Conservation (phyloP, 2,329 filamentous ascomycete species). For the Monilinia vaccinii-corymbosi region DNA sequence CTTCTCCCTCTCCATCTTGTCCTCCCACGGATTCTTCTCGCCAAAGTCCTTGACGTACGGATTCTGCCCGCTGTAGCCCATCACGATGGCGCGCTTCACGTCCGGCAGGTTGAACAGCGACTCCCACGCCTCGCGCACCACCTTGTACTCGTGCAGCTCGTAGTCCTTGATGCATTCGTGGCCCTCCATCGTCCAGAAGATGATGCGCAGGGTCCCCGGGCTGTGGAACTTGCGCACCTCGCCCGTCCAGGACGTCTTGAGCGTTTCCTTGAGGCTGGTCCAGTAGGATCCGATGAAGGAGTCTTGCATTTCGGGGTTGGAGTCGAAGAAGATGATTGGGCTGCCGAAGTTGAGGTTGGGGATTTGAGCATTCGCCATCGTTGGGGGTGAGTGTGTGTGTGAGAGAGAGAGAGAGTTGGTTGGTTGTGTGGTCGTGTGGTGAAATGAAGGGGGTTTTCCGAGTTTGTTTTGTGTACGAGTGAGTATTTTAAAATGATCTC, state of each 20-base stretch:
- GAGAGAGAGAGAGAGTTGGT: too few relatives aligned
- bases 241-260: slow-evolving; percentile 23
- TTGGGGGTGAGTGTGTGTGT: neutral
- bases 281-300: slow-evolving; percentile 21
- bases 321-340: slow-evolving; percentile 24
- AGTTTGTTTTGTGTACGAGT: too few relatives aligned
- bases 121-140: slow-evolving; percentile 21
- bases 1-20: slow-evolving; percentile 15
- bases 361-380: neutral
- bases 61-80: slow-evolving; percentile 24
- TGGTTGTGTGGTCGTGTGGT: neutral
- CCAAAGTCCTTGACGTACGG: slow-evolving; percentile 18
- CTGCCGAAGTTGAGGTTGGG: slow-evolving; percentile 15
- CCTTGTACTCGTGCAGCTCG: slow-evolving; percentile 20
- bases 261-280: slow-evolving; percentile 15
- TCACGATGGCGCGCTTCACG: slow-evolving; percentile 19
- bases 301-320: slow-evolving; percentile 24
- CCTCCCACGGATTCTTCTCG: slow-evolving; percentile 17
- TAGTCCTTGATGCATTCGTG: slow-evolving; percentile 23
- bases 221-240: slow-evolving; percentile 20
- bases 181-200: slow-evolving; percentile 22
- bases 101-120: slow-evolving; percentile 19
- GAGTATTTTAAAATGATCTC: too few relatives aligned
- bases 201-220: slow-evolving; percentile 20
- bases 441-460: neutral